Evolutionary conservation across 2,329 filamentous ascomycete species (phyloP), one percentile per base, ranked within the genome.

Genomic region (Dactylellina haptotyla): DNA sequence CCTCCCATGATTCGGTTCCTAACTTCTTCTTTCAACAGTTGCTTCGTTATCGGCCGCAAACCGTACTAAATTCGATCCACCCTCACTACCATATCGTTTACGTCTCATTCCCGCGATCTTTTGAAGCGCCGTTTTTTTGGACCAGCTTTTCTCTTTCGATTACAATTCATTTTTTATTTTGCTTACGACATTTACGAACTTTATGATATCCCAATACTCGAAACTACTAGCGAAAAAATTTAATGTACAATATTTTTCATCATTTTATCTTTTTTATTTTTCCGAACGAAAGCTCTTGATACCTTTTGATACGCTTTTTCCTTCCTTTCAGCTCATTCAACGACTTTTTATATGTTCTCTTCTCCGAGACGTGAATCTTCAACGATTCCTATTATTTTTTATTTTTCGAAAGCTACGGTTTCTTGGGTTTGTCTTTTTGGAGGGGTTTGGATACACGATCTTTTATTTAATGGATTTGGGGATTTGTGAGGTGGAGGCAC

Each of bases 1-100:
- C 50, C 14, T 10, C 6, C 25, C 20, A n/a, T 16, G 12, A 9
- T 46, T n/a, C 6, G 18, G 18, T 46, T 12, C 6, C 37, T 59
- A 61, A 66, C 28, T 43, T 43, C 30, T 30, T 28, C 41, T 18
- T 37, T 20, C 25, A 5, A 18, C 45, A 71, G 66, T 4, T 71
- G 66, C 57, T 71, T 71, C 18, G 66, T 71, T 45, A 71, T 71
- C 25, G 66, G 66, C 30, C 66, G 66, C 25, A 71, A 71, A 71
- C 66, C 66, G 9, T 71, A 71, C 41, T 67, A 53, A 53, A 43
- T 45, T 9, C 28, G 14, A 57, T 23, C 16, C 23, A 3, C n/a
- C 23, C 26, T 10, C 37, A 12, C 32, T 65, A 50, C 61, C 16
- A 57, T 25, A 23, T 28, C 34, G 26, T 46, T 50, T 56, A 37